Percentiles rank a stretch among this genome's conserved stretches.
These are phyloP conservation scores for Decorospora gaudefroyi DNA, from an alignment of 2,329 filamentous ascomycete species.

Conservation along the genomic window DNA sequence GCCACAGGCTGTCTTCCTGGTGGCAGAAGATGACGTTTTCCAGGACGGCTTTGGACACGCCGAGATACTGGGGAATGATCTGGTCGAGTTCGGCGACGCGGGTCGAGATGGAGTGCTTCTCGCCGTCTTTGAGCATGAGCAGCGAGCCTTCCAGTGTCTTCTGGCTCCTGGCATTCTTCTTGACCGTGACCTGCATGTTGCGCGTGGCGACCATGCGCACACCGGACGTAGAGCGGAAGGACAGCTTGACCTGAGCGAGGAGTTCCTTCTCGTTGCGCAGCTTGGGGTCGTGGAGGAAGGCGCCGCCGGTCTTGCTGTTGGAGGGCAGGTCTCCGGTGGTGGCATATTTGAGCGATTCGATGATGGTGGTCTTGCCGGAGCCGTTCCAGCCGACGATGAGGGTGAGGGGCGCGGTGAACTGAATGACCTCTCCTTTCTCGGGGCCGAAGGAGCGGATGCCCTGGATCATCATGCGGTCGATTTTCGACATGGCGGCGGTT, in stretches of 20 bases:
- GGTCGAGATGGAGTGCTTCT: constrained; percentile 77
- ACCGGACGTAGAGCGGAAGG: constrained; percentile 78
- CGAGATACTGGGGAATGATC: constrained; percentile 82
- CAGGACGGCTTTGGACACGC: constrained; percentile 86
- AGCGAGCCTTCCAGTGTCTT: constrained; percentile 86
- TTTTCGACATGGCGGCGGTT: constrained; percentile 59
- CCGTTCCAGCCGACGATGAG: constrained; percentile 97
- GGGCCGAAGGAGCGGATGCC: constrained; percentile 87
- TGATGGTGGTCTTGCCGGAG: constrained; percentile 97
- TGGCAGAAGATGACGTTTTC: constrained; percentile 98
- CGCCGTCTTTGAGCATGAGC: constrained; percentile 75
- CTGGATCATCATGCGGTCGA: constrained; percentile 85
- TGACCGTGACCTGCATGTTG: constrained; percentile 82
- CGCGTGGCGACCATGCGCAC: constrained; percentile 81
- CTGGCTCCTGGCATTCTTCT: constrained; percentile 73
- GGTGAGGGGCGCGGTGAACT: constrained; percentile 88
- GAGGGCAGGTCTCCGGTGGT: constrained; percentile 92
- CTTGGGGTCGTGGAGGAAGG: constrained; percentile 98
- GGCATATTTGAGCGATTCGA: constrained; percentile 97
- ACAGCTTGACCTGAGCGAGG: constrained; percentile 86
- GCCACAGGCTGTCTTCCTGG: constrained; percentile 97
- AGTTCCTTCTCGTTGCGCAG: constrained; percentile 86
- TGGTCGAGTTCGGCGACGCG: constrained; percentile 80
- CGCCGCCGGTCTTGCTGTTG: constrained; percentile 82
- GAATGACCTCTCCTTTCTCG: constrained; percentile 72